phyloP scores from a whole-genome alignment of 148 eudicot genomes.

The Camellia granthamiana region DNA sequence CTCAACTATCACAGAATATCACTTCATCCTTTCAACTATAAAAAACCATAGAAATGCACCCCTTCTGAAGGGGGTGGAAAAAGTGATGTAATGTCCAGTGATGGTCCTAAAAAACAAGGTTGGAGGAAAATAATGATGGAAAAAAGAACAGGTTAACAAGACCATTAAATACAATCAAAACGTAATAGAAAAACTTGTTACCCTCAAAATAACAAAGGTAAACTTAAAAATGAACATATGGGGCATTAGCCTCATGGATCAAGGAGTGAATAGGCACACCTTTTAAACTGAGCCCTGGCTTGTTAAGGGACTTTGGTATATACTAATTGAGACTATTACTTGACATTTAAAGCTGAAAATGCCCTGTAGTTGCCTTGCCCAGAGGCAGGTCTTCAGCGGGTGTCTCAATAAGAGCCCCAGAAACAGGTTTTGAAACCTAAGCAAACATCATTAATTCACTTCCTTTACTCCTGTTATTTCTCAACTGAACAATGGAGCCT shows the following conservation, averaged over 20 bases:
- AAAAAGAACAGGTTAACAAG: not conserved
- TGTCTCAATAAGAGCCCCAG: not conserved
- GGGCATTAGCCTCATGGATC: not conserved
- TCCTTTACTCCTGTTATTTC: constrained; percentile 4
- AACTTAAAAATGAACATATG: not conserved
- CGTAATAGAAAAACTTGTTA: not conserved
- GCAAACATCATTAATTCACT: not conserved
- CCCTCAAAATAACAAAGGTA: not conserved
- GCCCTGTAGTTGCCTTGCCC: not conserved
- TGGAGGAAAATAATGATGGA: not conserved
- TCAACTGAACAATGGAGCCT: not conserved
- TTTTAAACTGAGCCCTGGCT: not conserved
- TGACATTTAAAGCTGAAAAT: not conserved
- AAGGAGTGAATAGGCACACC: not conserved
- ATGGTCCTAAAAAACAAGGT: not conserved
- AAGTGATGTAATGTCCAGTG: too few species aligned
- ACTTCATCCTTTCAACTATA: too few species aligned
- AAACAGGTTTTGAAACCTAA: not conserved
- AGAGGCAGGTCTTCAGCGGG: not conserved
- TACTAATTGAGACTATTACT: not conserved
- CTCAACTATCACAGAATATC: not conserved
- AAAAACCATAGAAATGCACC: too few species aligned
- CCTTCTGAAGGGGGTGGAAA: too few species aligned
- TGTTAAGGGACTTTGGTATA: not conserved
- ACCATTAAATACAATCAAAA: not conserved